Percentiles rank a stretch among this genome's conserved stretches.
phyloP scores from a whole-genome alignment of 2,329 filamentous ascomycete species.

The Epichloe amarillans region DNA sequence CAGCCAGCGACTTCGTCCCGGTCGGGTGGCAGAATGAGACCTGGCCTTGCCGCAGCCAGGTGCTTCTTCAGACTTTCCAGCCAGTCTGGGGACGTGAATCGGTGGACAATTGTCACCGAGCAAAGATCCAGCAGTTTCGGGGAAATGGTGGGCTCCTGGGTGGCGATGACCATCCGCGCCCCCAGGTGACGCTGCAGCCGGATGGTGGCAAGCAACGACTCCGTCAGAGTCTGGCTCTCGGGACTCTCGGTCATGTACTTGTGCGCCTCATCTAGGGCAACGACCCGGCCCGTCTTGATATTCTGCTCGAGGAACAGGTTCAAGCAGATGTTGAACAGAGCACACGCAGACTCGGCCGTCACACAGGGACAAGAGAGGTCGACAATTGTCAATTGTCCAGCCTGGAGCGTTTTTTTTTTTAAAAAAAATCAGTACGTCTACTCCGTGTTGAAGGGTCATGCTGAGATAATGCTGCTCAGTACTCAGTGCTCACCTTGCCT shows the following conservation, averaged over 20 bases:
- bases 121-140: constrained; percentile 57
- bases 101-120: constrained; percentile 57
- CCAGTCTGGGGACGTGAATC: constrained; percentile 57
- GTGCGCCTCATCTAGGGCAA: constrained; percentile 67
- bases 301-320: constrained; percentile 47
- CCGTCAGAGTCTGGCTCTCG: constrained; percentile 45
- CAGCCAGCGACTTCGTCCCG: not conserved
- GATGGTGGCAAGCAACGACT: constrained; percentile 48
- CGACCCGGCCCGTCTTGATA: constrained; percentile 35
- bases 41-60: constrained; percentile 25
- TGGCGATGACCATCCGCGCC: constrained; percentile 55
- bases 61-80: constrained; percentile 29
- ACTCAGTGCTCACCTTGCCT: constrained; percentile 9
- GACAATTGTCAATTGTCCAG: constrained; percentile 30
- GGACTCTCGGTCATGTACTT: constrained; percentile 52
- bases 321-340: constrained; percentile 60
- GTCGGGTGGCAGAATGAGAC: not conserved
- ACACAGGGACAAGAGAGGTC: constrained; percentile 64
- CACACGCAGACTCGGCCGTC: constrained; percentile 51
- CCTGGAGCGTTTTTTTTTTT: not conserved
- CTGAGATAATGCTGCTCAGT: not conserved
- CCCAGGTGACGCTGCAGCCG: constrained; percentile 59
- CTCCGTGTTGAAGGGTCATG: not conserved
- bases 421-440: not conserved
- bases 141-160: constrained; percentile 63